These are phyloP conservation scores for Aspergillus sp. DNA, from an alignment of 2,329 filamentous ascomycete species.

Conservation along the genomic window DNA sequence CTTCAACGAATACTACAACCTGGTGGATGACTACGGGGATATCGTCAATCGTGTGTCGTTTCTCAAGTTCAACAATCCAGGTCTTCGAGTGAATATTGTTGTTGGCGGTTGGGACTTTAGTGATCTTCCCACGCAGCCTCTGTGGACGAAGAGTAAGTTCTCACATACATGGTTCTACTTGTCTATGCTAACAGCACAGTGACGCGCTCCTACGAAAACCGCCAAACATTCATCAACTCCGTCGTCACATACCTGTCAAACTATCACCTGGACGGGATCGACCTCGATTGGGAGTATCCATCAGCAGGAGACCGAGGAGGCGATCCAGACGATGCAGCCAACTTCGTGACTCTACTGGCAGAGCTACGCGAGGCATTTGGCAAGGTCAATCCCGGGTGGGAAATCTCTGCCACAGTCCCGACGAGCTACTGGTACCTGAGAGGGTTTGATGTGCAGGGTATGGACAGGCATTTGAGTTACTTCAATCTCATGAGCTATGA, in stretches of 20 bases:
- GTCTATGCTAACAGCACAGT: too few relatives aligned
- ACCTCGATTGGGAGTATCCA: constrained; percentile 42
- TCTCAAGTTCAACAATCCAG: constrained; percentile 13
- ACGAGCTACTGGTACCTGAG: constrained; percentile 21
- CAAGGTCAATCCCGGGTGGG: constrained; percentile 4
- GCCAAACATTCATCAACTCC: too few relatives aligned
- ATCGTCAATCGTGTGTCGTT: too few relatives aligned
- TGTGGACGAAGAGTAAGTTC: not conserved
- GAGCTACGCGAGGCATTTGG: not conserved
- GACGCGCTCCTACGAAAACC: too few relatives aligned
- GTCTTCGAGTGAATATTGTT: constrained; percentile 28
- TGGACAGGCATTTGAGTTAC: constrained; percentile 6
- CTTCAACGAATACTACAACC: too few relatives aligned
- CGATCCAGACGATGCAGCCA: constrained; percentile 23
- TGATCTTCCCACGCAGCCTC: constrained; percentile 16
- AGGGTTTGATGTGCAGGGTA: constrained; percentile 15
- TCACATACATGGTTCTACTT: too few relatives aligned
- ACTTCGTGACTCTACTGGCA: constrained; percentile 19
- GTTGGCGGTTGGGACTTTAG: constrained; percentile 40
- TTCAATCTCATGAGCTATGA: constrained; percentile 23
- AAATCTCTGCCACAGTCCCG: constrained; percentile 12
- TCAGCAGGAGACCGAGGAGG: constrained; percentile 34
- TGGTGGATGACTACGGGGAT: constrained; percentile 13
- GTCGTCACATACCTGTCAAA: too few relatives aligned
- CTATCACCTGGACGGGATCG: constrained; percentile 19